These are phyloP conservation scores for Alternaria sp. DNA, from an alignment of 2,329 filamentous ascomycete species.

Conservation along the genomic window DNA sequence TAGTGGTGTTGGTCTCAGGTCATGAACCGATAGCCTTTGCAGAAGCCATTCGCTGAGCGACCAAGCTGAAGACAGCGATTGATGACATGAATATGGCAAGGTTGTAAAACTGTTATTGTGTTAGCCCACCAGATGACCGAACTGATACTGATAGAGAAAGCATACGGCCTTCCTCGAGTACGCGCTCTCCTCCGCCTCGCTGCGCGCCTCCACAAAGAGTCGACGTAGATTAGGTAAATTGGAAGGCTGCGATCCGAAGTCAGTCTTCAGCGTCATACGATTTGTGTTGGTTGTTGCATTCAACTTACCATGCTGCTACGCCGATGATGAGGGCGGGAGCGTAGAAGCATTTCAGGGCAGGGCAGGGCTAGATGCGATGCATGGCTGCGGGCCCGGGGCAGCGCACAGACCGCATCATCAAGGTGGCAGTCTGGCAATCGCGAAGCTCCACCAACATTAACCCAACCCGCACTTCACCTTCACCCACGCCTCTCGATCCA, in stretches of 20 bases:
- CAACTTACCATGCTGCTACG: slow-evolving; percentile 25
- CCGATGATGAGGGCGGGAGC: slow-evolving; percentile 8
- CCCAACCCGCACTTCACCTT: slow-evolving; percentile 14
- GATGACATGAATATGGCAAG: slow-evolving; percentile 96
- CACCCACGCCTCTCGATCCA: slow-evolving; percentile 10
- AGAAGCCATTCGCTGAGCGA: slow-evolving; percentile 79
- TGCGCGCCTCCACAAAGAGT: slow-evolving; percentile 92
- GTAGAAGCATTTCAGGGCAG: slow-evolving; percentile 8
- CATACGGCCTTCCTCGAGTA: slow-evolving; percentile 91
- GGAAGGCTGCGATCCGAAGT: slow-evolving; percentile 58
- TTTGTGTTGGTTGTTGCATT: not conserved
- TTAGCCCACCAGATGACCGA: not conserved
- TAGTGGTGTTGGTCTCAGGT: not conserved
- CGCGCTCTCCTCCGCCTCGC: slow-evolving; percentile 90
- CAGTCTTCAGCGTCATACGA: not conserved
- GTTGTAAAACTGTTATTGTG: slow-evolving; percentile 82
- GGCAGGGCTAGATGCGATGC: slow-evolving; percentile 11
- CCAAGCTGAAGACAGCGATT: slow-evolving; percentile 89
- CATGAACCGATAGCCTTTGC: slow-evolving; percentile 21
- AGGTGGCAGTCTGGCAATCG: slow-evolving; percentile 40
- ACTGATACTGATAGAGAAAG: not conserved
- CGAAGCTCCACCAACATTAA: slow-evolving; percentile 28
- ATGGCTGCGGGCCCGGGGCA: not conserved
- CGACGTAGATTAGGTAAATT: slow-evolving; percentile 93
- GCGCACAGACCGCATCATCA: slow-evolving; percentile 35